Conservation (phyloP, 2,329 filamentous ascomycete species). For the Alternaria sp. region DNA sequence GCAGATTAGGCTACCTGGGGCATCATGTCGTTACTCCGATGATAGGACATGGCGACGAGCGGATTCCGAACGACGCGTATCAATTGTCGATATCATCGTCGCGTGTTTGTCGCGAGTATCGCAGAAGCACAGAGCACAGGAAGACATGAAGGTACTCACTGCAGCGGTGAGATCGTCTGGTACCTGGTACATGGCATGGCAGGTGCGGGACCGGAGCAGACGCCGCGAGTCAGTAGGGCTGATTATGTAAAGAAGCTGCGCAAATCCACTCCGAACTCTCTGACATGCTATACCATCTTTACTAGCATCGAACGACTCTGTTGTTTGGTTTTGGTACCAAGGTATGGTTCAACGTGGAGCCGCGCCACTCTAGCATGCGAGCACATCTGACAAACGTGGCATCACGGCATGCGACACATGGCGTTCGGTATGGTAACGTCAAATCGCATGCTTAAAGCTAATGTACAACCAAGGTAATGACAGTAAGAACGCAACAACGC, state of each 20-base stretch:
- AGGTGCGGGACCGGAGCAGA: neutral
- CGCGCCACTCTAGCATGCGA: neutral
- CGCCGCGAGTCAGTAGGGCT: slow-evolving; percentile 12
- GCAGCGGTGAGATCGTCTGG: slow-evolving; percentile 18
- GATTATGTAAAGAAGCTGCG: slow-evolving; percentile 39
- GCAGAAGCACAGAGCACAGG: slow-evolving; percentile 6
- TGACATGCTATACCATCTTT: neutral
- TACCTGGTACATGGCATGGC: neutral
- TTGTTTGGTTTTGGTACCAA: neutral
- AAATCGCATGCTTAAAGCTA: neutral
- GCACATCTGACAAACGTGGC: neutral
- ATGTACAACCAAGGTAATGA: slow-evolving; percentile 1
- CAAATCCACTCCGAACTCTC: slow-evolving; percentile 9
- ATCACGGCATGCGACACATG: neutral
- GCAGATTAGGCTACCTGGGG: slow-evolving; percentile 7
- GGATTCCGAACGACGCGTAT: neutral
- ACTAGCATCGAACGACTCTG: slow-evolving; percentile 3
- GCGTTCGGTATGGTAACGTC: neutral
- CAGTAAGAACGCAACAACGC: neutral
- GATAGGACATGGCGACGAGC: neutral
- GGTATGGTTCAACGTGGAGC: neutral
- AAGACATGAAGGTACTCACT: slow-evolving; percentile 31
- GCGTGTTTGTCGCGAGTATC: neutral
- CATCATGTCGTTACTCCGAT: slow-evolving; percentile 18
- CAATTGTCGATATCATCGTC: neutral